These are phyloP conservation scores for Paecilomyces formosus DNA, from an alignment of 2,329 filamentous ascomycete genomes.

Conservation along the genomic window DNA sequence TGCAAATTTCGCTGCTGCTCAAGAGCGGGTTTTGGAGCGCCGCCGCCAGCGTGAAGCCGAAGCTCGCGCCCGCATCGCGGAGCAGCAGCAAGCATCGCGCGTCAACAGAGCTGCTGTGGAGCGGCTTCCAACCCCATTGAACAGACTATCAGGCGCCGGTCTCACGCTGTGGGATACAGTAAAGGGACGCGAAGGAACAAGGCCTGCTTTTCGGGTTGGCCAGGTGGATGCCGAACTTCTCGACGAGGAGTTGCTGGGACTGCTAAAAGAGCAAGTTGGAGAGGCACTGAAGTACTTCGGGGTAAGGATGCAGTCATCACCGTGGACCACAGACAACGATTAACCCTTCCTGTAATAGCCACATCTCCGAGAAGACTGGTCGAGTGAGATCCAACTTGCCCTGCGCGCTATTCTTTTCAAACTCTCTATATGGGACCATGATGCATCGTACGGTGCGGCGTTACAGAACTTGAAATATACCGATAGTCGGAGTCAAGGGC, in stretches of 20 bases:
- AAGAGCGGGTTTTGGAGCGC: constrained; percentile 75
- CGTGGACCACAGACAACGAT: neutral
- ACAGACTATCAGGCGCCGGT: constrained; percentile 39
- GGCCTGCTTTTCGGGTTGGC: constrained; percentile 83
- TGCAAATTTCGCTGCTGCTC: constrained; percentile 77
- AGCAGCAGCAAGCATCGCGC: constrained; percentile 40
- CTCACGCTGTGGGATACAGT: constrained; percentile 61
- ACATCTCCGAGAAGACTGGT: constrained; percentile 78
- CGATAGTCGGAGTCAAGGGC: constrained; percentile 63
- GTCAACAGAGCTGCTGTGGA: constrained; percentile 48
- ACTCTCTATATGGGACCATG: constrained; percentile 91
- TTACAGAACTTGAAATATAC: constrained; percentile 87
- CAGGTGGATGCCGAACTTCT: constrained; percentile 94
- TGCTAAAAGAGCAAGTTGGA: constrained; percentile 77
- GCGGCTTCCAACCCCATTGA: constrained; percentile 56
- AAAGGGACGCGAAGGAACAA: constrained; percentile 67
- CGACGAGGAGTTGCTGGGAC: constrained; percentile 82
- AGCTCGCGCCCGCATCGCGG: constrained; percentile 47
- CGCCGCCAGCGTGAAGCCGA: constrained; percentile 67
- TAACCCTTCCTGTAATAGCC: constrained; percentile 23
- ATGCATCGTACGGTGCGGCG: constrained; percentile 87
- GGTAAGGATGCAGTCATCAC: constrained; percentile 36
- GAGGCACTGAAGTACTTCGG: constrained; percentile 84
- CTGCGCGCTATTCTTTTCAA: constrained; percentile 83
- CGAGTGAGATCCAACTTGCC: constrained; percentile 70